Evolutionary conservation across 306 rosid species (phyloP).

Genomic region (Casuarina glauca): DNA sequence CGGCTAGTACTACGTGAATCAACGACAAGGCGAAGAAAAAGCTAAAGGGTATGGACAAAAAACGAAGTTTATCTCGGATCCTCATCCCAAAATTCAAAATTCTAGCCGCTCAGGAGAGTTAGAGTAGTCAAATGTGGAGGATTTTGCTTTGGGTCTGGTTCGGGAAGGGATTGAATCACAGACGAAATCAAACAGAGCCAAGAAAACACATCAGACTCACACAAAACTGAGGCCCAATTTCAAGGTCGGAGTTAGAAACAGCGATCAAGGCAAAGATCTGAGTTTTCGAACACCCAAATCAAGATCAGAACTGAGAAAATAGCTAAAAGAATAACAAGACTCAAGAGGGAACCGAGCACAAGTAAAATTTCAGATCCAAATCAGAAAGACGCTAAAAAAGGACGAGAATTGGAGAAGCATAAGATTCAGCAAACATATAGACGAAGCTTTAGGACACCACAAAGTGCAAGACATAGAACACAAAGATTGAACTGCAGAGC

Average conservation of each 20-base stretch:
- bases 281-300: conserved; percentile 24
- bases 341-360: not conserved
- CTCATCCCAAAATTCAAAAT: conserved; percentile 28
- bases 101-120: not conserved
- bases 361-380: not conserved
- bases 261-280: not conserved
- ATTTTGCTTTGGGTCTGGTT: not conserved
- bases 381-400: not conserved
- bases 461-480: not conserved
- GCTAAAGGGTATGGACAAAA: conserved; percentile 13
- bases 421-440: not conserved
- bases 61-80: conserved; percentile 29
- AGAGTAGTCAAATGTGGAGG: not conserved
- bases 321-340: not conserved
- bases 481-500: not conserved
- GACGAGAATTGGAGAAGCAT: not conserved
- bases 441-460: not conserved
- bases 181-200: not conserved
- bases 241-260: not conserved
- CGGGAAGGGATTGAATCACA: not conserved
- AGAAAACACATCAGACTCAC: not conserved
- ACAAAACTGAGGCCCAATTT: not conserved
- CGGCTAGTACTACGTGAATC: conserved; percentile 38
- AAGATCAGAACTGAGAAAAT: not conserved
- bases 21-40: conserved; percentile 35